Conservation (phyloP, 331 rosid species). For the Ulmus americana region DNA sequence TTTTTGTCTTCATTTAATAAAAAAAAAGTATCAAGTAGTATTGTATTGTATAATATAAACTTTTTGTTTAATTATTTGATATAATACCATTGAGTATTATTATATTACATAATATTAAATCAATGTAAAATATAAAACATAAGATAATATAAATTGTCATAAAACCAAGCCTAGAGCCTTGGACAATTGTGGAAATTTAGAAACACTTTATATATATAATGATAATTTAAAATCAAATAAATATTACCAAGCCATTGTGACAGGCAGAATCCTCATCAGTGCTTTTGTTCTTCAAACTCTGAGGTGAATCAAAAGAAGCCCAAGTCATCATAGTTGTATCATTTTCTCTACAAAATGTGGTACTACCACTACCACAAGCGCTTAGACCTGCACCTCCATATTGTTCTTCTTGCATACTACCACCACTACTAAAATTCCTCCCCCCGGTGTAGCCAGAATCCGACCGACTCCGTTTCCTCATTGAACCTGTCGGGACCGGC, state of each 20-base stretch:
- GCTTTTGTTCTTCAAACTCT: conserved; percentile 32
- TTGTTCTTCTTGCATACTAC: conserved; percentile 24
- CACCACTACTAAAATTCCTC: conserved; percentile 20
- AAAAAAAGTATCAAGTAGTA: no score
- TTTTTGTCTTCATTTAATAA: no score
- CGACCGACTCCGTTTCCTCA: conserved; percentile 28
- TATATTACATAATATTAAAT: not conserved
- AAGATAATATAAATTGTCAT: not conserved
- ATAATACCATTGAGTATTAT: not conserved
- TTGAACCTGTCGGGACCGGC: not conserved
- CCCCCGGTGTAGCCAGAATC: conserved; percentile 20
- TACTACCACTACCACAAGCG: conserved; percentile 34
- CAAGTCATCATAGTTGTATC: conserved; percentile 37
- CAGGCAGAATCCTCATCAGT: conserved; percentile 33
- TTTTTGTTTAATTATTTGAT: not conserved
- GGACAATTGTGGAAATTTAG: not conserved
- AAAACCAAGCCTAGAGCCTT: not conserved
- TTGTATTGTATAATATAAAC: no score
- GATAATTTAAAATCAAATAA: not conserved
- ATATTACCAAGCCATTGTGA: conserved; percentile 37
- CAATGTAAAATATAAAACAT: not conserved
- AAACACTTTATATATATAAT: not conserved
- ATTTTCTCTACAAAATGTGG: conserved; percentile 31
- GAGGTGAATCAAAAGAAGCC: conserved; percentile 46
- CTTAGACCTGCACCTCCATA: conserved; percentile 22